These are phyloP conservation scores for Adansonia rubrostipa DNA, from an alignment of 441 rosid species.

Conservation along the genomic window DNA sequence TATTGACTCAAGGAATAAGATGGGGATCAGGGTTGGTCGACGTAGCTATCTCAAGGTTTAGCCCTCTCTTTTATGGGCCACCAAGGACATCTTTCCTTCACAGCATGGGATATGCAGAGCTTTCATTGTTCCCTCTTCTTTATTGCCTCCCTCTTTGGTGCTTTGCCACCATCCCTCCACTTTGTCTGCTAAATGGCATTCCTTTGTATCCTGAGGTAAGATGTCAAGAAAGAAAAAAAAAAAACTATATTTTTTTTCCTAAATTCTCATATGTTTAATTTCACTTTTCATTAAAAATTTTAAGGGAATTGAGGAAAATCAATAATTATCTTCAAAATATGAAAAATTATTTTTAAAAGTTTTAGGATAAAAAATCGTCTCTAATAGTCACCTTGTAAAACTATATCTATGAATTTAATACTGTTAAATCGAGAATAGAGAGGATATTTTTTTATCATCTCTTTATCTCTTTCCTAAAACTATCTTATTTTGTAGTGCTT, in stretches of 20 bases:
- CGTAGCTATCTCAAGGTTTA: constrained; percentile 17
- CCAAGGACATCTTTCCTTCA: constrained; percentile 19
- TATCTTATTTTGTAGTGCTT: no score
- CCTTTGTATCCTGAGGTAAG: constrained; percentile 18
- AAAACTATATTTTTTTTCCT: not conserved
- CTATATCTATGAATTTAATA: no score
- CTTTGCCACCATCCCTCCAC: constrained; percentile 18
- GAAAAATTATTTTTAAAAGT: no score
- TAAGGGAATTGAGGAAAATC: no score
- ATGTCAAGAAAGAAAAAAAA: not conserved
- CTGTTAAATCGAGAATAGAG: no score
- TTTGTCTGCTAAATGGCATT: constrained; percentile 20
- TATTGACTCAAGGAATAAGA: constrained; percentile 42
- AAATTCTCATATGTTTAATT: no score
- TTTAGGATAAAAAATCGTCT: no score
- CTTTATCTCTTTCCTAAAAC: no score
- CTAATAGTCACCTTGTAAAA: no score
- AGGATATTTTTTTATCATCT: no score
- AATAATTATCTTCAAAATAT: no score
- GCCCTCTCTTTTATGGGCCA: constrained; percentile 17
- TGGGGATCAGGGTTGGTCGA: constrained; percentile 35
- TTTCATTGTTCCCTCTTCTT: constrained; percentile 22
- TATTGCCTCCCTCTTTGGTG: constrained; percentile 24
- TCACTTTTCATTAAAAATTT: not conserved
- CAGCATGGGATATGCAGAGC: constrained; percentile 21